Percentiles rank a stretch among this genome's conserved stretches.
Conservation (phyloP, 2,329 filamentous ascomycete species). For the Knufia fluminis region DNA sequence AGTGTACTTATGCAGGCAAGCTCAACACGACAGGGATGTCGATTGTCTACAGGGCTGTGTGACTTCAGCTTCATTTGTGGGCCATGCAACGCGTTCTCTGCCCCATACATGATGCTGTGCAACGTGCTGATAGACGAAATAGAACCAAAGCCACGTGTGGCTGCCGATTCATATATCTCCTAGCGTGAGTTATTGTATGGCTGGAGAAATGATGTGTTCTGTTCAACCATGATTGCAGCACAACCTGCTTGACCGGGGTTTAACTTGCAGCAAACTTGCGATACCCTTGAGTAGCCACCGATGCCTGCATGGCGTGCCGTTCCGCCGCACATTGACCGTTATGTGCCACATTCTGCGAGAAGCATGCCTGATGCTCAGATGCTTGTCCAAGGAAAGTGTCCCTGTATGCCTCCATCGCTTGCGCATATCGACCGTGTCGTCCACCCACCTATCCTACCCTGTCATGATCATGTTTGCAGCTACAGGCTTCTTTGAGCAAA, state of each 20-base stretch:
- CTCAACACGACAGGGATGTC: background rate
- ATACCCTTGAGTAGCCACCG: background rate
- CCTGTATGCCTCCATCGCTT: background rate
- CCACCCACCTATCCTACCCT: background rate
- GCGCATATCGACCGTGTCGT: background rate
- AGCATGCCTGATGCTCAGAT: background rate
- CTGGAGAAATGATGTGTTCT: background rate
- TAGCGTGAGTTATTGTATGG: background rate
- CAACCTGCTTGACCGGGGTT: background rate
- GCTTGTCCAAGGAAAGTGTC: background rate
- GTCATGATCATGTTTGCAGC: background rate
- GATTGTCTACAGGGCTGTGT: background rate
- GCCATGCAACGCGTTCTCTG: background rate
- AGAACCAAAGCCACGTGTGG: background rate
- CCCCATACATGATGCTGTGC: background rate
- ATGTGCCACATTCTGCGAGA: background rate
- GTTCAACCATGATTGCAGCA: background rate
- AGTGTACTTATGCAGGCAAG: background rate
- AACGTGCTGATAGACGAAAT: background rate
- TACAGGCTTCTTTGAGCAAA: background rate
- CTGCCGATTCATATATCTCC: background rate
- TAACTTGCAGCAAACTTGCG: background rate
- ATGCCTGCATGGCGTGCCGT: background rate
- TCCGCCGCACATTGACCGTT: background rate
- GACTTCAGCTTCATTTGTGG: background rate